Percentiles rank a stretch among this genome's conserved stretches.
These are phyloP conservation scores for Claviceps sp. DNA, from an alignment of 2,329 filamentous ascomycete species.

Conservation along the genomic window DNA sequence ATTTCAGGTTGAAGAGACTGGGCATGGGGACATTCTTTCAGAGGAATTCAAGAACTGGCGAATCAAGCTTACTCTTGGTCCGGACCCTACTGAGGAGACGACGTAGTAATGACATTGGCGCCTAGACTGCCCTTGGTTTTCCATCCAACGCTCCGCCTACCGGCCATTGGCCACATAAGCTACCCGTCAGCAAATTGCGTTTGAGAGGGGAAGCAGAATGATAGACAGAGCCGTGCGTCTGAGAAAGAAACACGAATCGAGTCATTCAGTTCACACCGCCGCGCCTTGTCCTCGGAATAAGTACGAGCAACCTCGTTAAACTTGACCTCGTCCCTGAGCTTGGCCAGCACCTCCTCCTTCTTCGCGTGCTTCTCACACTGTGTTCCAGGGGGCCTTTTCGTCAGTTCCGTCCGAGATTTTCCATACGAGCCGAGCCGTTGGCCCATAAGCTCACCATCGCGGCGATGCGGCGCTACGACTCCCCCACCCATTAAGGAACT, in stretches of 20 bases:
- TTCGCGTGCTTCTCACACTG: slow-evolving; percentile 64
- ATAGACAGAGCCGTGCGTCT: too few species aligned
- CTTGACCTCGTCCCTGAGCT: slow-evolving; percentile 51
- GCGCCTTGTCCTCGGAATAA: slow-evolving; percentile 66
- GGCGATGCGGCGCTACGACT: neutral
- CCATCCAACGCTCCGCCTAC: slow-evolving; percentile 57
- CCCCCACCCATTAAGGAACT: neutral
- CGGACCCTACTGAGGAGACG: slow-evolving; percentile 3
- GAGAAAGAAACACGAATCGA: neutral
- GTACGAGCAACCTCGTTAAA: slow-evolving; percentile 64
- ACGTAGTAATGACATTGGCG: neutral
- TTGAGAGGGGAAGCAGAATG: neutral
- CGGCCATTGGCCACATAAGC: neutral
- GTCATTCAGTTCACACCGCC: slow-evolving; percentile 22
- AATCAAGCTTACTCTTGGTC: slow-evolving; percentile 36
- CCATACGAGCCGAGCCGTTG: neutral
- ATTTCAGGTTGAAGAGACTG: slow-evolving; percentile 57
- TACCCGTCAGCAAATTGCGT: neutral
- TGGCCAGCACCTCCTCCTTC: slow-evolving; percentile 61
- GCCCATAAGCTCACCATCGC: neutral
- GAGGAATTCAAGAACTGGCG: slow-evolving; percentile 67
- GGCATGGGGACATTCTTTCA: slow-evolving; percentile 64
- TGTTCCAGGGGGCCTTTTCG: neutral
- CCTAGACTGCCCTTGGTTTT: slow-evolving; percentile 52
- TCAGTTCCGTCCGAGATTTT: neutral